Percentiles rank a stretch among this genome's conserved stretches.
These are phyloP conservation scores for Xylaria acuta DNA, from an alignment of 495 filamentous ascomycete species.

Conservation along the genomic window DNA sequence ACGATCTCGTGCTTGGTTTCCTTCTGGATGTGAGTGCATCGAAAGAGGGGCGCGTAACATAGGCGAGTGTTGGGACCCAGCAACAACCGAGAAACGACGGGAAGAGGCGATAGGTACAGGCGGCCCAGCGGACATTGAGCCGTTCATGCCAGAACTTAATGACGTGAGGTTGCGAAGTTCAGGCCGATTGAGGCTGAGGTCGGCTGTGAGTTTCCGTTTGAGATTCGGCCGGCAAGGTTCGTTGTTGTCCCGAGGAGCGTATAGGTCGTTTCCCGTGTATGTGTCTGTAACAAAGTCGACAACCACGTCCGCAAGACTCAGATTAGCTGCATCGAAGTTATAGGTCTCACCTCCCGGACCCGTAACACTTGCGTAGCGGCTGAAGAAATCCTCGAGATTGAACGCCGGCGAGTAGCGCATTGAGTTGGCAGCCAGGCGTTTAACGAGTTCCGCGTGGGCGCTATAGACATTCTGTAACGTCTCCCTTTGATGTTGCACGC, in stretches of 20 bases:
- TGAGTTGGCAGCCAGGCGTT: conserved; percentile 63
- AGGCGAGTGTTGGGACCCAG: conserved; percentile 41
- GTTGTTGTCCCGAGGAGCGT: conserved; percentile 42
- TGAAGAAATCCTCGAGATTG: conserved; percentile 85
- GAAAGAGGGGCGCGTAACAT: conserved; percentile 42
- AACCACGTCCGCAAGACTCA: conserved; percentile 59
- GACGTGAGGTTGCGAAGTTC: conserved; percentile 38
- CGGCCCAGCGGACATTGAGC: neutral
- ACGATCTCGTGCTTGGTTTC: conserved; percentile 34
- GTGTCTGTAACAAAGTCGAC: conserved; percentile 56
- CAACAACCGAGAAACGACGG: conserved; percentile 42
- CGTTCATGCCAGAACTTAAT: conserved; percentile 1
- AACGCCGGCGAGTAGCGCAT: conserved; percentile 77
- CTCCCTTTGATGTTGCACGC: conserved; percentile 78
- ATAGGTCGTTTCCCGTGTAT: conserved; percentile 52
- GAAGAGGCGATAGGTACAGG: conserved; percentile 32
- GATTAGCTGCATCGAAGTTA: conserved; percentile 58
- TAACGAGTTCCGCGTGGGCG: conserved; percentile 75
- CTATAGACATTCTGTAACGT: conserved; percentile 75
- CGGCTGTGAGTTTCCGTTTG: conserved; percentile 50
- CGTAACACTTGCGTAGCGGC: conserved; percentile 67
- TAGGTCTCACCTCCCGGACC: conserved; percentile 49
- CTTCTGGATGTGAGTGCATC: conserved; percentile 30
- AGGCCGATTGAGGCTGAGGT: conserved; percentile 41
- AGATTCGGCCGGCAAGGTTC: conserved; percentile 43